Conservation (phyloP, 2,329 filamentous ascomycete species). For the Alternaria brassicicola region DNA sequence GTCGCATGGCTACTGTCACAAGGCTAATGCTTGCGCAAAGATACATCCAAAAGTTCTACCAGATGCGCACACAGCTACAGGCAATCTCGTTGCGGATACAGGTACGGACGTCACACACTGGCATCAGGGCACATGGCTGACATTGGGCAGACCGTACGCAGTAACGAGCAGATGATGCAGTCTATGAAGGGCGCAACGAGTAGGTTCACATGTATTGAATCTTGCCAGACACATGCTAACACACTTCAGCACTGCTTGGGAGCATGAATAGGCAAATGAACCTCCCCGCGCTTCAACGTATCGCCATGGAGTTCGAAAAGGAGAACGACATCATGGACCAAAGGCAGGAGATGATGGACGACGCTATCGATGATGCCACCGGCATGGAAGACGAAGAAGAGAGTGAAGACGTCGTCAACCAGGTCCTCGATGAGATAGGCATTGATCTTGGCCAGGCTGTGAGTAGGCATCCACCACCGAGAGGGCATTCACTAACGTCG, state of each 20-base stretch:
- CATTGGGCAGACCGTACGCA: slow-evolving; percentile 78
- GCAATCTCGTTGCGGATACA: slow-evolving; percentile 95
- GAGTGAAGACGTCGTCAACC: slow-evolving; percentile 94
- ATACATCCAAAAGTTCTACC: slow-evolving; percentile 98
- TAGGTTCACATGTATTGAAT: slow-evolving; percentile 14
- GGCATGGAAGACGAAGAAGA: slow-evolving; percentile 91
- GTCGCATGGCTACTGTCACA: neutral
- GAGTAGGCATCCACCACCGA: slow-evolving; percentile 47
- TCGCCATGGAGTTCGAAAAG: slow-evolving; percentile 98
- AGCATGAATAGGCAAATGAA: slow-evolving; percentile 99
- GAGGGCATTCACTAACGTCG: slow-evolving; percentile 17
- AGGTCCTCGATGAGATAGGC: slow-evolving; percentile 95
- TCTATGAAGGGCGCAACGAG: slow-evolving; percentile 95
- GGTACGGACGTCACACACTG: slow-evolving; percentile 57
- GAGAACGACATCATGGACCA: slow-evolving; percentile 99
- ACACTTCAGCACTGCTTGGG: slow-evolving; percentile 70
- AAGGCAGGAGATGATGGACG: slow-evolving; percentile 99
- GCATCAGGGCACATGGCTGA: slow-evolving; percentile 19
- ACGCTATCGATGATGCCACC: slow-evolving; percentile 96
- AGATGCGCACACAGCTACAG: slow-evolving; percentile 96
- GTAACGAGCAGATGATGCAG: slow-evolving; percentile 99
- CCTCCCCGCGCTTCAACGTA: slow-evolving; percentile 89
- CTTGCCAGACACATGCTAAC: slow-evolving; percentile 19
- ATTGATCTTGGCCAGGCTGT: slow-evolving; percentile 90
- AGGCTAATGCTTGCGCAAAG: slow-evolving; percentile 56